A percentile compares a stretch with the other conserved stretches of the same genome.
Conservation (phyloP, 768 basidiomycete species). For the Leccinum broughii region DNA sequence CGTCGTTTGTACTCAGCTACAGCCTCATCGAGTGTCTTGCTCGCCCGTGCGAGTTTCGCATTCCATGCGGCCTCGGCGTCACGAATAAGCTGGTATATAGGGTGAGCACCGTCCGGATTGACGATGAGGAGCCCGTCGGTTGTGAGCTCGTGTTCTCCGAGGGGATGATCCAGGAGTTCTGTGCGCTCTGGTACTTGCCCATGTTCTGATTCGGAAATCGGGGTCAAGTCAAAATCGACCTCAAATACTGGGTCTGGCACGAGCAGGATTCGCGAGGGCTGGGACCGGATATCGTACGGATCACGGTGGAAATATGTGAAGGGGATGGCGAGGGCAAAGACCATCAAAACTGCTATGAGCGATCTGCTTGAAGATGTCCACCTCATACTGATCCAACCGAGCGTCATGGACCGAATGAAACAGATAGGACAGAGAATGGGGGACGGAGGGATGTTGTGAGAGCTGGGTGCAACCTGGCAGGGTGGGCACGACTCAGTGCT, state of each 20-base stretch:
- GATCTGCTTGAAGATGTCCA: not conserved
- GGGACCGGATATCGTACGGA: not conserved
- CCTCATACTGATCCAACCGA: slow-evolving; percentile 1
- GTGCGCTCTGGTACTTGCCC: not conserved
- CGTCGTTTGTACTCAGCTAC: slow-evolving; percentile 39
- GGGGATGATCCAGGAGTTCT: not conserved
- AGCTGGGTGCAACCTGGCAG: not conserved
- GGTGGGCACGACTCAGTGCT: not conserved
- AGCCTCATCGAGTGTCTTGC: slow-evolving; percentile 39
- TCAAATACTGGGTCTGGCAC: not conserved
- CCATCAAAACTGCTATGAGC: not conserved
- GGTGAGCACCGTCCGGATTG: slow-evolving; percentile 40
- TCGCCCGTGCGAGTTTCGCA: slow-evolving; percentile 34
- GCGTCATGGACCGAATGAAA: not conserved
- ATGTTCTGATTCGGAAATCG: not conserved
- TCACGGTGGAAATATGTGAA: not conserved
- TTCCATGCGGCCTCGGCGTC: slow-evolving; percentile 40
- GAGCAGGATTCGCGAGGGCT: not conserved
- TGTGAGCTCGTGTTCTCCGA: slow-evolving; percentile 23
- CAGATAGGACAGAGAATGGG: not conserved
- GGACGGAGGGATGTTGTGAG: not conserved
- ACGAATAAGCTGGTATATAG: slow-evolving; percentile 44
- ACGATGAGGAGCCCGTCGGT: slow-evolving; percentile 35
- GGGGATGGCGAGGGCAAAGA: not conserved
- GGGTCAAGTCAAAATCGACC: not conserved